Percentiles rank a stretch among this genome's conserved stretches.
Conservation (phyloP, 768 basidiomycete genomes). For the Paxillus involutus region DNA sequence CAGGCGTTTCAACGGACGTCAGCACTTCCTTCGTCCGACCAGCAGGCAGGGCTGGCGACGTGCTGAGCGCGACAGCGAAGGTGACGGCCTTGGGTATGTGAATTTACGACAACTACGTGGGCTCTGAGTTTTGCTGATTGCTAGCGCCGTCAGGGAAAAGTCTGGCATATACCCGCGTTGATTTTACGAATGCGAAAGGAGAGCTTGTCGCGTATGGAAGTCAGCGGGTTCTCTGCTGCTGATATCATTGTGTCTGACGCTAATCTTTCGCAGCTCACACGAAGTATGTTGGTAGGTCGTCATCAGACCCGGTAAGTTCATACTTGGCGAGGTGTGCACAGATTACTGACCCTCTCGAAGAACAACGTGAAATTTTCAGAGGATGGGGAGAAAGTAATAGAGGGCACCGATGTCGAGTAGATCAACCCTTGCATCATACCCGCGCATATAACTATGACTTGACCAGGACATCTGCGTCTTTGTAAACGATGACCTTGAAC, state of each 20-base stretch:
- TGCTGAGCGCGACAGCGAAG: constrained; percentile 60
- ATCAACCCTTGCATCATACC: not conserved
- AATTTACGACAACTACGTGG: not conserved
- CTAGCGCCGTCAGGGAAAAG: constrained; percentile 55
- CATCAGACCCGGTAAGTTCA: constrained; percentile 38
- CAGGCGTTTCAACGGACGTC: constrained; percentile 84
- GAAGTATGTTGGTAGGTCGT: constrained; percentile 78
- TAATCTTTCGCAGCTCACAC: constrained; percentile 61
- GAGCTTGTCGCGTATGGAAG: constrained; percentile 81
- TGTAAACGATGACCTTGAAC: too few species aligned
- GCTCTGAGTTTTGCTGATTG: not conserved
- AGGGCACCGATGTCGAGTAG: constrained; percentile 39
- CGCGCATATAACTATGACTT: too few species aligned
- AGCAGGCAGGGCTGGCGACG: constrained; percentile 69
- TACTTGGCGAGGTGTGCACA: not conserved
- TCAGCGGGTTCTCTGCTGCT: constrained; percentile 34
- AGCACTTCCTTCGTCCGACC: constrained; percentile 77
- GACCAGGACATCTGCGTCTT: too few species aligned
- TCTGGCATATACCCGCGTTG: constrained; percentile 78
- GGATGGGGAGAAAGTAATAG: constrained; percentile 71
- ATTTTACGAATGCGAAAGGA: constrained; percentile 65
- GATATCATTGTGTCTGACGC: not conserved
- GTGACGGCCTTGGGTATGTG: constrained; percentile 67
- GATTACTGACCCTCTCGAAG: constrained; percentile 32
- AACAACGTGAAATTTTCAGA: constrained; percentile 77